Evolutionary conservation across 257 asterid species (phyloP).

Genomic region (Echites panduratus): DNA sequence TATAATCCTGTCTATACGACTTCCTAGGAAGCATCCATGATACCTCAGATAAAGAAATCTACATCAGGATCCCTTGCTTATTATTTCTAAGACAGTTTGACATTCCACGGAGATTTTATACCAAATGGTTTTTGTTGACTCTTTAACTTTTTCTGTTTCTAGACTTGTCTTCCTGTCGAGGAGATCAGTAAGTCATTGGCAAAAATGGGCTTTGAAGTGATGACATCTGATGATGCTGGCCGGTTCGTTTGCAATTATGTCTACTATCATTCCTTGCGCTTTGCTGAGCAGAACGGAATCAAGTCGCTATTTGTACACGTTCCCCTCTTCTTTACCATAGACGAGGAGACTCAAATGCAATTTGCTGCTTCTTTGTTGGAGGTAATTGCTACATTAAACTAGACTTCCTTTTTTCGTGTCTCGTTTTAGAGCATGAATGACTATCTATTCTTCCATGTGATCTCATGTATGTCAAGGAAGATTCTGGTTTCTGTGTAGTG

Average conservation of each 20-base stretch:
- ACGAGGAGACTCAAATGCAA: conserved; percentile 93
- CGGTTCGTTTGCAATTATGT: conserved; percentile 94
- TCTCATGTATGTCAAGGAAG: neutral
- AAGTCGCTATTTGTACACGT: conserved; percentile 84
- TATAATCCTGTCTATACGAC: neutral
- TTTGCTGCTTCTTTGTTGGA: conserved; percentile 80
- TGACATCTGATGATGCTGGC: conserved; percentile 84
- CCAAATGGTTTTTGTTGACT: neutral
- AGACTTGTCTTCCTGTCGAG: conserved; percentile 73
- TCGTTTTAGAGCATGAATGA: neutral
- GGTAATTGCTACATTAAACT: conserved; percentile 57
- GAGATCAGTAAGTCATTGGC: conserved; percentile 56
- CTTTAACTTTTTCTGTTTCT: conserved; percentile 13
- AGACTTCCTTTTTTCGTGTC: conserved; percentile 4
- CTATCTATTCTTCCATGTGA: neutral
- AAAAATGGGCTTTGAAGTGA: conserved; percentile 84
- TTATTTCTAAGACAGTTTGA: too few relatives aligned
- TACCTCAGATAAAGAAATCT: neutral
- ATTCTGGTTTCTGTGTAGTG: conserved; percentile 1
- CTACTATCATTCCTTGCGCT: conserved; percentile 87
- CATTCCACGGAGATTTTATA: too few relatives aligned
- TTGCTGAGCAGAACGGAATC: conserved; percentile 78
- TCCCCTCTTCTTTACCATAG: conserved; percentile 86
- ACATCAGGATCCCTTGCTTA: neutral
- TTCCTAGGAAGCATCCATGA: neutral